Percentiles rank a stretch among this genome's conserved stretches.
Conservation (phyloP, 1,139 yeast species). For the Lodderomyces beijingensis region DNA sequence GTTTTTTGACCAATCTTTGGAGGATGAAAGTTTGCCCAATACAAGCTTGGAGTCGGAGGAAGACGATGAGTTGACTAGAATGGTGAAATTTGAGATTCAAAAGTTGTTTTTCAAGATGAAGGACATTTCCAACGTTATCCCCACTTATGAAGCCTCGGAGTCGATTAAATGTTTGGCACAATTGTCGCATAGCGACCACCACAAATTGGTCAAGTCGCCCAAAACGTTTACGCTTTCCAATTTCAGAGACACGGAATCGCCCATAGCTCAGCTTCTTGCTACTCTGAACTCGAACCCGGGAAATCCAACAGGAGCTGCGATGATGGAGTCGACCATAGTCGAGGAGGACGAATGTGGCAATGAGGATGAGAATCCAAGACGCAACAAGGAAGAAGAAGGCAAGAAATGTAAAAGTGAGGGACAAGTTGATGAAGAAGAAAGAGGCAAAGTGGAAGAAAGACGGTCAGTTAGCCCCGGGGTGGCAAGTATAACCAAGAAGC, state of each 20-base stretch:
- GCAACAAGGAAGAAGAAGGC: constrained; percentile 1
- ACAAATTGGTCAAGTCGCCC: constrained; percentile 36
- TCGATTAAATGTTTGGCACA: constrained; percentile 30
- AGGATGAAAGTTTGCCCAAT: constrained; percentile 4
- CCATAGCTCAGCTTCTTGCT: constrained; percentile 34
- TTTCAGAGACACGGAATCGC: constrained; percentile 36
- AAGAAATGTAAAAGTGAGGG: background rate
- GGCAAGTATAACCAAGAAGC: too few relatives aligned
- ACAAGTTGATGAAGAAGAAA: too few relatives aligned
- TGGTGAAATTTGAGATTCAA: constrained; percentile 36
- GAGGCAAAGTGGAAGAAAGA: too few relatives aligned
- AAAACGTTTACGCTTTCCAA: constrained; percentile 39
- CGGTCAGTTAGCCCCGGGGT: too few relatives aligned
- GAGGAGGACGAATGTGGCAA: constrained; percentile 27
- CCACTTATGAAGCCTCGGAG: constrained; percentile 33
- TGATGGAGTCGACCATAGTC: constrained; percentile 12
- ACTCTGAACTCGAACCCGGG: constrained; percentile 15
- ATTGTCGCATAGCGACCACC: constrained; percentile 11
- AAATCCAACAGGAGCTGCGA: constrained; percentile 4
- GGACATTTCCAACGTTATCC: constrained; percentile 35
- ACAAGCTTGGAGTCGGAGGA: constrained; percentile 8
- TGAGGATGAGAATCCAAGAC: constrained; percentile 6
- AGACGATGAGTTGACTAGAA: constrained; percentile 31
- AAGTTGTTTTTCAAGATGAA: constrained; percentile 33
- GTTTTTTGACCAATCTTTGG: constrained; percentile 4